Evolutionary conservation across 2,329 filamentous ascomycete genomes (phyloP).

Genomic region (Hypomyces rosellus): DNA sequence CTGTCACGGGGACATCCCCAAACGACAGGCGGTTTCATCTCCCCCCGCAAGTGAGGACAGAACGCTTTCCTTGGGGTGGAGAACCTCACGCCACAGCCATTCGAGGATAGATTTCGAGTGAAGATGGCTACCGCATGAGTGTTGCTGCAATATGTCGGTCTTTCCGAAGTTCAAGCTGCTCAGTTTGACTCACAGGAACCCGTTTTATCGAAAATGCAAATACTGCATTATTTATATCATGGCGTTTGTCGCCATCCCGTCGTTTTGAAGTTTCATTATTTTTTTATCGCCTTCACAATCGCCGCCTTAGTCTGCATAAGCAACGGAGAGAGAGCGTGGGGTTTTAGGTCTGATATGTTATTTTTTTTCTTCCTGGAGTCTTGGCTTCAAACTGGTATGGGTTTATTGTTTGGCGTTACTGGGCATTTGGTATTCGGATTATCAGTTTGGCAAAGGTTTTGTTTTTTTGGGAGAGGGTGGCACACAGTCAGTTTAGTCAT

Average conservation of each 20-base stretch:
- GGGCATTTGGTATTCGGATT: constrained; percentile 8
- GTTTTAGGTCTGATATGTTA: background rate
- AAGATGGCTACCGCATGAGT: constrained; percentile 13
- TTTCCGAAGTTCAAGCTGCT: constrained; percentile 5
- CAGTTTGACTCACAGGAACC: background rate
- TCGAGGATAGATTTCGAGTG: constrained; percentile 26
- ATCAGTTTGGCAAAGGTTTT: background rate
- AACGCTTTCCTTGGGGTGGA: constrained; percentile 42
- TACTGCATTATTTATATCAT: constrained; percentile 1
- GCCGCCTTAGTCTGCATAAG: constrained; percentile 1
- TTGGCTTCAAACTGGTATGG: constrained; percentile 6
- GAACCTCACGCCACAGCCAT: constrained; percentile 48
- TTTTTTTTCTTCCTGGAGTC: constrained; percentile 6
- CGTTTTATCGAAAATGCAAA: background rate
- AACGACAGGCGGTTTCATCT: constrained; percentile 33
- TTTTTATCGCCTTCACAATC: background rate
- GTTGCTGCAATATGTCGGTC: constrained; percentile 3
- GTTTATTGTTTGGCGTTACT: constrained; percentile 5
- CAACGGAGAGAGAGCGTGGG: constrained; percentile 5
- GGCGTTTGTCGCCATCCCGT: background rate
- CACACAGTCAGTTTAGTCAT: constrained; percentile 5
- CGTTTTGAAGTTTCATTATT: background rate
- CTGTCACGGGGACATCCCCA: constrained; percentile 41
- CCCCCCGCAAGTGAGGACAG: constrained; percentile 33
- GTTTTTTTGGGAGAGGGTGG: background rate